Conservation (phyloP, 148 eudicot genomes). For the Vaccinium myrtillus region DNA sequence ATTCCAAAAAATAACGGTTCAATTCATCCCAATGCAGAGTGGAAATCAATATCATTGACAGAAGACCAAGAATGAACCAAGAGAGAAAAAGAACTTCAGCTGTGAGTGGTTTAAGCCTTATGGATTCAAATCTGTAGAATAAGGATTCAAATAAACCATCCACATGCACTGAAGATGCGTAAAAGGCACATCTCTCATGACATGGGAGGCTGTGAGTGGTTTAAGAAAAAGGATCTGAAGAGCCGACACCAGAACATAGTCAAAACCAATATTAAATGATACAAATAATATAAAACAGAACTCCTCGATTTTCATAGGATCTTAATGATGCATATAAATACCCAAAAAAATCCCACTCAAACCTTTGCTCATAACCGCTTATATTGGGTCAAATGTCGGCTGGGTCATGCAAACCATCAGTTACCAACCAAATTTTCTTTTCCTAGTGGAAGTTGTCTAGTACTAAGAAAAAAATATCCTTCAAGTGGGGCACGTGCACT, state of each 20-base stretch:
- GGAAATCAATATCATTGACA: background rate
- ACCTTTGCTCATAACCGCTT: conserved; percentile 7
- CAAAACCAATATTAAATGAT: conserved; percentile 17
- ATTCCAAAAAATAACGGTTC: background rate
- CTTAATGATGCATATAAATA: background rate
- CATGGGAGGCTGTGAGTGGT: conserved; percentile 9
- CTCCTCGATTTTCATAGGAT: background rate
- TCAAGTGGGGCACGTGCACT: conserved; percentile 16
- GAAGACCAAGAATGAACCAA: background rate
- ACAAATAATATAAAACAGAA: background rate
- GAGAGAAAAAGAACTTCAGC: background rate
- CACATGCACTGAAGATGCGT: background rate
- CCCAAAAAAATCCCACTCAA: background rate
- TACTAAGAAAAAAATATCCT: background rate
- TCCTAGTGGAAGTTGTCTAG: conserved; percentile 6
- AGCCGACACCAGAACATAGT: conserved; percentile 11
- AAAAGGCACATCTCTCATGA: conserved; percentile 1
- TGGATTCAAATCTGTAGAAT: background rate
- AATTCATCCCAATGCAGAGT: conserved; percentile 5
- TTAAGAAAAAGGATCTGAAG: background rate
- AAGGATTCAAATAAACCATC: background rate
- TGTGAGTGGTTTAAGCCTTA: too few relatives aligned
- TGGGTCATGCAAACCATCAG: background rate
- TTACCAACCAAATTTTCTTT: conserved; percentile 14
- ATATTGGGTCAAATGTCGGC: conserved; percentile 23